Evolutionary conservation across 192 early-diverging fungal genomes (phyloP), one percentile per base, ranked within the genome.

Genomic region (Coemansia erecta): DNA sequence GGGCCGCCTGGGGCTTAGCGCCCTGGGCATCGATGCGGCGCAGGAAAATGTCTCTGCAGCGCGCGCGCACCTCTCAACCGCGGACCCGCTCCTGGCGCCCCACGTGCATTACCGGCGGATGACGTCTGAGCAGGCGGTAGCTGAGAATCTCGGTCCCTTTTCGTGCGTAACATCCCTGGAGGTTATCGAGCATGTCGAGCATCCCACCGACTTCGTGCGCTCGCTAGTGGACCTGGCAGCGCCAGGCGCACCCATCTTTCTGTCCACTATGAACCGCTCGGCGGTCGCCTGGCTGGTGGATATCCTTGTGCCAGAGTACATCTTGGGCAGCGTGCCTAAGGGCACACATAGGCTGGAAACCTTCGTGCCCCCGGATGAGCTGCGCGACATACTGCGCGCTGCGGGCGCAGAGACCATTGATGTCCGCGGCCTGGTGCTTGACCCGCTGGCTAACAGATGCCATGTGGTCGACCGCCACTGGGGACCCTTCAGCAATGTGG

Each of bases 221-320:
- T 76, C 84, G 0, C 86, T 90, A 43, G 63, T 81, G 23, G 55
- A 83, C 39, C 74, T 97, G 28, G 64, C 86, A 21, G 85, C 85
- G 18, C 88, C 90, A 0, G 85, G 81, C 2, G 93, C 84, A 1
- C 50, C 84, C 12, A 39, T 95, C 18, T 85, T 98, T 22, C 60
- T 97, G 35, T 95, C 93, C 2, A 98, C 94, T 53, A 98, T 98
- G 68, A 92, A 91, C 55, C 89, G 93, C 5, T 95, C 94, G 1
- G 75, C 82, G 0, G 45, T 87, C 8, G 83, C 92, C 4, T 87
- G 87, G 33, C 64, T 91, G 4, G 63, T 94, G 48, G 95, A 94
- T 19, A 84, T 97, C 9, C 61, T 91, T 23, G 56, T 90, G 21
- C 94, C 96, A 11, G 91, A 98, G 70, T 78, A 93, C 43, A 53